Evolutionary conservation across 257 asterid genomes (phyloP), one percentile per base, ranked within the genome.

Genomic region (Echium plantagineum): DNA sequence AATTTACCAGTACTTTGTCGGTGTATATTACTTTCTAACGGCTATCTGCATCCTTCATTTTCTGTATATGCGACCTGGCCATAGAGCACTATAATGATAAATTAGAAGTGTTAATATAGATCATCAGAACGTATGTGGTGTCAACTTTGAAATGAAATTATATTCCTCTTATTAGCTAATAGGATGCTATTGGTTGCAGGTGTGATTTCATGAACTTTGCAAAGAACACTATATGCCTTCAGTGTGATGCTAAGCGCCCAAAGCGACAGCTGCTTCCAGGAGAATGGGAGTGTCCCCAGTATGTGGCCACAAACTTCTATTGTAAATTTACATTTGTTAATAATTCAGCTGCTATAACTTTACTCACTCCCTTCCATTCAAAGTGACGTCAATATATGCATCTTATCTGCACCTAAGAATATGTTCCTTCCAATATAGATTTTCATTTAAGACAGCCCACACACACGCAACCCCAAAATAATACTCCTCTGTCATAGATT

Each of bases 281-380:
- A 77, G 98, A 91, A 71, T 91, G 98, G 98, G 98, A 88, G 72
- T 91, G 98, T 77, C 94, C 96, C 42, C 81, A 83, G 98, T 87
- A 85, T 60, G 81, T 78, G 30, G 22, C 5, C 30, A 57, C 20
- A 16, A 63, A 28, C 59, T 59, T 28, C 31, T 31, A 58, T 32
- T 31, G 20, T 15, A 8, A 52, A 18, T 55, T 69, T 21, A 60
- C 19, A 20, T 52, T 21, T 38, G 65, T 6, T 35, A n/a, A 22
- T 35, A 9, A 35, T 28, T 17, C 49, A 12, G 32, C 63, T 53
- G 22, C 57, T n/a, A 53, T n/a, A 53, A 18, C 10, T 42, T 10
- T 42, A 42, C 17, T 42, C 1, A 10, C 16, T 10, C 16, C 17
- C 12, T 42, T 12, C 26, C 26, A 24, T 24, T 3, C 17, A 12